Base-by-base conservation (phyloP, 345 rosid species). In the Stellera chamaejasme region DNA sequence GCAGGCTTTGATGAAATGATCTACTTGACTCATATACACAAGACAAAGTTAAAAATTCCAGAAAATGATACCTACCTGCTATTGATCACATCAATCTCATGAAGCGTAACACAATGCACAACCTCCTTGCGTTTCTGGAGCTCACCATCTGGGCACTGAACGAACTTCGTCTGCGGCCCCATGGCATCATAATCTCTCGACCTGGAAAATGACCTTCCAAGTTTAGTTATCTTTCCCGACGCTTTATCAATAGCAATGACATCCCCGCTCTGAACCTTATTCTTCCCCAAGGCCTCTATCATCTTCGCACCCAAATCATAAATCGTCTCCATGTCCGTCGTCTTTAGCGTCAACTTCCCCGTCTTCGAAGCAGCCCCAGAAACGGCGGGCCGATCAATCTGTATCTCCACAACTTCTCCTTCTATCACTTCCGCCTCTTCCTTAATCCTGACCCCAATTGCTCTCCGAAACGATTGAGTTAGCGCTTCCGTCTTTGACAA, bases 81-180 rank as follows among this genome's bases (percentile, higher is more conserved):
- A 54, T 92, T 92, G 62, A 92, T 92, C 45, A 89, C 98, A 82
- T 92, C 98, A 74, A 92, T 92, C 74, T 92, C 97, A 54, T 92
- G 98, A 67, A 92, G 93, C 0, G 97, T 73, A 41, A 92, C 98
- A 23, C 94, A 92, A 77, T 86, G 97, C 27, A 92, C 91, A 14
- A 92, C 89, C 75, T 92, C 98, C 68, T 92, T 92, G 74, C 98
- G 72, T 79, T 92, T 89, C 82, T 92, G 97, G 67, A 92, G 44
- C 78, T 89, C 98, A 19, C 98, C 98, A 10, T 89, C 97, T 8
- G 98, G 98, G 48, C 98, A 92, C 66, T 92, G 97, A 41, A 92
- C 91, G 56, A 92, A 92, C 86, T 84, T 92, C 28, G 94, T 91
- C 59, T 86, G 96, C 0, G 96, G 85, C 10, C 98, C 98, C 89